Evolutionary conservation across 306 rosid species (phyloP).

Genomic region (Castanea sativa): DNA sequence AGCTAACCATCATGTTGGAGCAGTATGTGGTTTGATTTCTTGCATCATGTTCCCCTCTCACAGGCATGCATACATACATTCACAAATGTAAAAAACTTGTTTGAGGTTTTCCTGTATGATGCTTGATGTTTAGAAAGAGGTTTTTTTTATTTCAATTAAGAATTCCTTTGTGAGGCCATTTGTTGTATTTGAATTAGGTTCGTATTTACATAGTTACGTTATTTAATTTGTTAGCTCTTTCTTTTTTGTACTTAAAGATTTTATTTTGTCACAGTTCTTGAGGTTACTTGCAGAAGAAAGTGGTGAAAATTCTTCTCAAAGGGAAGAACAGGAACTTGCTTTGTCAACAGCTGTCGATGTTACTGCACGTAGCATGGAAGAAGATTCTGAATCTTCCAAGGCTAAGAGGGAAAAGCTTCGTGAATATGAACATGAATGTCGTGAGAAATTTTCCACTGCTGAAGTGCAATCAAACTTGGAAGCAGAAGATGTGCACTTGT

Average conservation of each 20-base stretch:
- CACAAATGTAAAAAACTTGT: background rate
- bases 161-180: background rate
- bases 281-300: conserved; percentile 66
- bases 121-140: background rate
- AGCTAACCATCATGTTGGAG: conserved; percentile 81
- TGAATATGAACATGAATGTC: conserved; percentile 59
- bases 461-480: conserved; percentile 45
- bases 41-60: background rate
- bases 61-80: background rate
- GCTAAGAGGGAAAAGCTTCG: conserved; percentile 53
- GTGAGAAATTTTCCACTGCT: conserved; percentile 52
- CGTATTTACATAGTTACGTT: background rate
- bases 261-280: conserved; percentile 56
- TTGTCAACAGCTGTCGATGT: conserved; percentile 63
- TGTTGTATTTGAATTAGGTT: background rate
- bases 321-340: conserved; percentile 62
- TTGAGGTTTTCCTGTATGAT: background rate
- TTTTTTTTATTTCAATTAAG: too few species aligned
- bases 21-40: conserved; percentile 46
- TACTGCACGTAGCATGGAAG: conserved; percentile 50
- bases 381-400: conserved; percentile 31
- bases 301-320: conserved; percentile 49
- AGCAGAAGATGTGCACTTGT: conserved; percentile 27
- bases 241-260: background rate
- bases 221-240: background rate